Conservation (phyloP, 108 stramenopile species). For the Aurantiochytrium sp. region DNA sequence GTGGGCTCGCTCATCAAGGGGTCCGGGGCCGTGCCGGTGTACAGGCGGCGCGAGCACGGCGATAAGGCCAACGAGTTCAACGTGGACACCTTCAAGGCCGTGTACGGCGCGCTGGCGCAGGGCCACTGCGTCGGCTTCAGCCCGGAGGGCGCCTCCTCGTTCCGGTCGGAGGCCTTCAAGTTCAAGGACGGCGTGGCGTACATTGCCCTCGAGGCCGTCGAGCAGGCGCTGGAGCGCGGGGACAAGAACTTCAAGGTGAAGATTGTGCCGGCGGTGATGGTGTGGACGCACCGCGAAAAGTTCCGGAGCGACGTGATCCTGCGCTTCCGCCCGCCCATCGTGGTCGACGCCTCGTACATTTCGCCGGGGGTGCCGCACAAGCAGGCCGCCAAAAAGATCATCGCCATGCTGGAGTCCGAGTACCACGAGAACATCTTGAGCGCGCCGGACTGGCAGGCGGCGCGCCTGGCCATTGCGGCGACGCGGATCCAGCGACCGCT, state of each 20-base stretch:
- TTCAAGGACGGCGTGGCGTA: slow-evolving; percentile 26
- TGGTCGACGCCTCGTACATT: neutral
- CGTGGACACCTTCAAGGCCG: slow-evolving; percentile 17
- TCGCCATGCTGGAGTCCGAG: neutral
- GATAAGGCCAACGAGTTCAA: neutral
- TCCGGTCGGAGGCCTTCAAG: slow-evolving; percentile 20
- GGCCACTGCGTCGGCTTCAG: slow-evolving; percentile 11
- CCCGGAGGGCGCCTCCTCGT: slow-evolving; percentile 7
- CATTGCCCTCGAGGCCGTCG: neutral
- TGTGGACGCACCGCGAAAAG: slow-evolving; percentile 29
- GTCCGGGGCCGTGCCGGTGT: slow-evolving; percentile 15
- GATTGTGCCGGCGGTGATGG: neutral
- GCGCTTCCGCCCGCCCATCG: neutral
- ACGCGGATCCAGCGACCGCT: slow-evolving; percentile 9
- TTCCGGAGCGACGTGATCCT: slow-evolving; percentile 6
- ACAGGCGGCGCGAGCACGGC: neutral
- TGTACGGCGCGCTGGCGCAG: neutral
- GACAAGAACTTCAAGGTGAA: neutral
- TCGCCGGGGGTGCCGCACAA: neutral
- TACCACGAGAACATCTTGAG: neutral
- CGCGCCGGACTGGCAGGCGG: neutral
- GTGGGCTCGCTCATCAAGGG: neutral
- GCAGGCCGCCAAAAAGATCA: neutral
- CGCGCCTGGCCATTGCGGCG: neutral
- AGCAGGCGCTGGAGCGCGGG: neutral